phyloP scores from a whole-genome alignment of 169 alveolate species.

The Sarcocystis neurona region DNA sequence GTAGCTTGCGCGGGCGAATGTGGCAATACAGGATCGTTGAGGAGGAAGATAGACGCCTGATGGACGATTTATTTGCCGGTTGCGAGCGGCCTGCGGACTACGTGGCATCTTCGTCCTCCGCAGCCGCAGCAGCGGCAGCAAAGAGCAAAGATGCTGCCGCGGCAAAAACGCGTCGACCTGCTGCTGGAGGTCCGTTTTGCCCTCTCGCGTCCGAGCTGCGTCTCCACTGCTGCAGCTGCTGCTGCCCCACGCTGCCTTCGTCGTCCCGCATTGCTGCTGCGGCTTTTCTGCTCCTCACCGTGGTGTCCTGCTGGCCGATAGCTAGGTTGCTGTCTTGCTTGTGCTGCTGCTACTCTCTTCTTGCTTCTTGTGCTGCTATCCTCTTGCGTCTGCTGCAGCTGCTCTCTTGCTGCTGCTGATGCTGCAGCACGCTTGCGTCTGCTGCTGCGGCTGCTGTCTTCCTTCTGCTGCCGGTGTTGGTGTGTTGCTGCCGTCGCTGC shows the following conservation, averaged over 20 bases:
- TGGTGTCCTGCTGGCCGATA: background rate
- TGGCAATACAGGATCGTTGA: slow-evolving; percentile 7
- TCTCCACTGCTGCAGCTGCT: background rate
- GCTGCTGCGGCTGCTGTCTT: no score
- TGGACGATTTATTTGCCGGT: slow-evolving; percentile 44
- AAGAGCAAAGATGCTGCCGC: slow-evolving; percentile 1
- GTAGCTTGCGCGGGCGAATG: background rate
- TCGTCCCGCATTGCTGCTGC: no score
- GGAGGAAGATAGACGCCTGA: slow-evolving; percentile 31
- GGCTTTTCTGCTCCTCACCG: background rate
- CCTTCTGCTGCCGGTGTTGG: no score
- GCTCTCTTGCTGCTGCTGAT: background rate
- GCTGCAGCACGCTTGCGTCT: no score
- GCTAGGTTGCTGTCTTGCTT: background rate
- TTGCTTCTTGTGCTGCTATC: background rate
- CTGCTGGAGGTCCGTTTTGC: background rate
- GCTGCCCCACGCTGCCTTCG: background rate
- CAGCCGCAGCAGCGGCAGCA: background rate
- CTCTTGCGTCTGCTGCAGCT: background rate
- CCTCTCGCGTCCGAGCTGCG: no score
- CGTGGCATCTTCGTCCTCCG: background rate
- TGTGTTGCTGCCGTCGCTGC: no score
- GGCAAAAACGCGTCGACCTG: background rate
- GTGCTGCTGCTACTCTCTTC: background rate
- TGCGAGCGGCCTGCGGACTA: slow-evolving; percentile 39